Evolutionary conservation across 768 basidiomycete species (phyloP).

Genomic region (Cyathus striatus): DNA sequence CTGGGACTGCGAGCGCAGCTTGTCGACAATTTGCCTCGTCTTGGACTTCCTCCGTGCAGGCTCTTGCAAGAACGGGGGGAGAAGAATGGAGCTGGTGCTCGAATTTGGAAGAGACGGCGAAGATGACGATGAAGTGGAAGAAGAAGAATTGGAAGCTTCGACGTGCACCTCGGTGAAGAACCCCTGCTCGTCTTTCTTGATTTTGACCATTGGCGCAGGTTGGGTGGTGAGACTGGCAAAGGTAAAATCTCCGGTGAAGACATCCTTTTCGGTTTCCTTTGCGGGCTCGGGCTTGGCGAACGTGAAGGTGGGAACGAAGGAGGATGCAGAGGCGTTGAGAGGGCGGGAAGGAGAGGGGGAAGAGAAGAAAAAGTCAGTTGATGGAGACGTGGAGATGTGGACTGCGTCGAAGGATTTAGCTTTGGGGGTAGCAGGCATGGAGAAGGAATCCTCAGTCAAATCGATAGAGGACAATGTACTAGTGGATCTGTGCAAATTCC

Average conservation of each 20-base stretch:
- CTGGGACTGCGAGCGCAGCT: slow-evolving; percentile 32
- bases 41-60: slow-evolving; percentile 38
- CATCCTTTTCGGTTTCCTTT: slow-evolving; percentile 9
- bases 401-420: slow-evolving; percentile 30
- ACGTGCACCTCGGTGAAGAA: slow-evolving; percentile 40
- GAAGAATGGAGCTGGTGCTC: slow-evolving; percentile 19
- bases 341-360: slow-evolving; percentile 18
- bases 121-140: neutral
- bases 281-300: slow-evolving; percentile 13
- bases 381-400: slow-evolving; percentile 25
- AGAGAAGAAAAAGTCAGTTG: slow-evolving; percentile 11
- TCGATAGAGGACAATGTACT: slow-evolving; percentile 35
- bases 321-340: slow-evolving; percentile 40
- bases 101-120: neutral
- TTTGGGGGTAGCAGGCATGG: slow-evolving; percentile 48
- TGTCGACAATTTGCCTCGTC: slow-evolving; percentile 57
- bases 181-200: slow-evolving; percentile 50
- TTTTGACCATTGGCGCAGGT: slow-evolving; percentile 30
- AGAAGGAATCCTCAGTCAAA: slow-evolving; percentile 38
- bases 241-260: slow-evolving; percentile 31
- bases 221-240: slow-evolving; percentile 45
- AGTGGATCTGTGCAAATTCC: slow-evolving; percentile 27
- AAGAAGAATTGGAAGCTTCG: slow-evolving; percentile 13
- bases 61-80: slow-evolving; percentile 48
- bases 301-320: slow-evolving; percentile 35